Evolutionary conservation across 75 land plant genomes (phyloP).

Genomic region (Selaginella tamariscina): DNA sequence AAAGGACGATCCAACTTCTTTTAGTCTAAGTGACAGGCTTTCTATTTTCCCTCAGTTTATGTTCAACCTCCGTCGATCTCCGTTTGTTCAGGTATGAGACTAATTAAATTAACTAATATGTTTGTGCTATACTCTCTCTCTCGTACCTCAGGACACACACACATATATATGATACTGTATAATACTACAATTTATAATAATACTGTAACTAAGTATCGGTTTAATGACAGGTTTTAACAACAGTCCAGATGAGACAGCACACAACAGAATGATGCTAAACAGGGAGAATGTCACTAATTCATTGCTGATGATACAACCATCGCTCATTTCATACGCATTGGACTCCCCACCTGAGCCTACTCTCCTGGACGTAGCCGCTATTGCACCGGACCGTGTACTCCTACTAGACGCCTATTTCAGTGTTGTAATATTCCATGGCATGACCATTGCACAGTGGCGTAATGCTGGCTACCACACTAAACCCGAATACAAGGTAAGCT

Average conservation of each 20-base stretch:
- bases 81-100: conserved; percentile 73
- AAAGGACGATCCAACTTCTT: conserved; percentile 83
- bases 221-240: conserved; percentile 96
- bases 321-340: conserved; percentile 69
- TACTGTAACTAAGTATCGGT: too few relatives aligned
- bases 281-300: conserved; percentile 80
- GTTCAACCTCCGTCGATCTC: conserved; percentile 93
- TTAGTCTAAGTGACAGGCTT: conserved; percentile 60
- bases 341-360: conserved; percentile 72
- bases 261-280: conserved; percentile 81
- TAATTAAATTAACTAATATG: not conserved
- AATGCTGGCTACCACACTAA: conserved; percentile 92
- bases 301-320: conserved; percentile 96
- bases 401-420: conserved; percentile 93
- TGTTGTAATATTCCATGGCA: conserved; percentile 93
- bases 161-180: too few relatives aligned
- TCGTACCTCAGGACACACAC: too few relatives aligned
- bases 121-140: not conserved
- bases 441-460: conserved; percentile 97
- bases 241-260: conserved; percentile 98
- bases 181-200: too few relatives aligned
- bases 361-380: conserved; percentile 89
- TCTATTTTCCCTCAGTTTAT: conserved; percentile 91
- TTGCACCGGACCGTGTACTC: conserved; percentile 75
- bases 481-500: conserved; percentile 64